Evolutionary conservation across 2,329 filamentous ascomycete species (phyloP), one percentile per base, ranked within the genome.

Genomic region (Exophiala oligosperma): DNA sequence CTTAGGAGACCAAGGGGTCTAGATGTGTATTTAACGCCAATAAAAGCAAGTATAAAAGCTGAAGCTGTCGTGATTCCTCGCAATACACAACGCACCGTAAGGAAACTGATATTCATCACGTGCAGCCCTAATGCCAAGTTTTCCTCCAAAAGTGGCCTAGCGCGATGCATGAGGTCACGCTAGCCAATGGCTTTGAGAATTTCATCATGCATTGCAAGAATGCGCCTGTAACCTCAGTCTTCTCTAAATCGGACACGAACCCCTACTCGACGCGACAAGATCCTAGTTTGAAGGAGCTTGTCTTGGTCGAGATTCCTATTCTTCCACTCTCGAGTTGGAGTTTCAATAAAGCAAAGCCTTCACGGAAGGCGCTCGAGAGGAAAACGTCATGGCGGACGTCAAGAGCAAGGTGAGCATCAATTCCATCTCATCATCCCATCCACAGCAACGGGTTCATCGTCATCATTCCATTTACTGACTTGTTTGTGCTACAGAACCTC

Each of bases 401-500:
- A 77, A 77, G 75, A 79, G 76, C 68, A 79, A 79, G 77, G 78
- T 80, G 74, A 68, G 76, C 65, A 43, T 54, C 49, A 48, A 38
- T 51, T 28, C 46, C 8, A 5, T 32, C n/a, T 24, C 46, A 8
- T 8, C 11, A 28, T 17, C 2, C 12, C 12, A 26, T 21, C 14
- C 1, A 48, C 12, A 47, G 52, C 35, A 35, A n/a, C 47, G 54
- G 28, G 35, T 23, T 9, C 12, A 28, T 26, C 41, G 29, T 38
- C n/a, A 60, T 58, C 37, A 23, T 12, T 32, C 46, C 41, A 52
- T 54, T 28, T 44, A 54, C 58, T 60, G 49, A 61, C 56, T 49
- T 46, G 2, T 54, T 46, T 60, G 54, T 24, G 56, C 65, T 66
- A 68, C 72, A 97, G 94, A 99, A 99, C 85, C 88, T 90, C 74